These are phyloP conservation scores for Hypoxylon perforatum DNA, from an alignment of 495 filamentous ascomycete species.

Conservation along the genomic window DNA sequence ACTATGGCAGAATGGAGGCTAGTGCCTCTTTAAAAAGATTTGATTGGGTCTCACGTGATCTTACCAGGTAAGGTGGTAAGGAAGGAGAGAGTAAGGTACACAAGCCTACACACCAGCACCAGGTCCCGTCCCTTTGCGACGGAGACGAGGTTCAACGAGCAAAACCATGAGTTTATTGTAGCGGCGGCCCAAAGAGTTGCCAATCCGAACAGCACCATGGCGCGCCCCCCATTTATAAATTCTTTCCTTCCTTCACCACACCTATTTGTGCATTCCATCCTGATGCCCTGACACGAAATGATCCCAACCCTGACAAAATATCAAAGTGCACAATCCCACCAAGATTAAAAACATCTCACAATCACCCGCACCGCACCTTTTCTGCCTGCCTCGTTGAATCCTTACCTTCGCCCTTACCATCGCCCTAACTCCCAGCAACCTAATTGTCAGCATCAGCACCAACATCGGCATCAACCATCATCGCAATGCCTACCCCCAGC, in stretches of 20 bases:
- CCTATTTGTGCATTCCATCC: conserved; percentile 25
- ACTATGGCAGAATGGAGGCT: no score
- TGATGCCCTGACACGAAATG: background rate
- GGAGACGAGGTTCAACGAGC: background rate
- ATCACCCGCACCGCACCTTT: no score
- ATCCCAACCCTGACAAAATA: background rate
- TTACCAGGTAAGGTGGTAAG: background rate
- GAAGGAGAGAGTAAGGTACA: background rate
- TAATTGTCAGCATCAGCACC: conserved; percentile 15
- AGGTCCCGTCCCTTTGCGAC: background rate
- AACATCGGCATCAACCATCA: conserved; percentile 34
- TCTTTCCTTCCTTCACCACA: conserved; percentile 3
- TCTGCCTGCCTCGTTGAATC: no score
- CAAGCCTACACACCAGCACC: background rate
- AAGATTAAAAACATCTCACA: no score
- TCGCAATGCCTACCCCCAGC: conserved; percentile 52
- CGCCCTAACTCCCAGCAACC: conserved; percentile 18
- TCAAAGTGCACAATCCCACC: background rate
- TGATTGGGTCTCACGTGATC: conserved; percentile 1
- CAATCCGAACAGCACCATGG: background rate
- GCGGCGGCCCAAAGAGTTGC: conserved; percentile 1
- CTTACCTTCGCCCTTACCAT: conserved; percentile 8
- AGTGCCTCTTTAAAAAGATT: background rate
- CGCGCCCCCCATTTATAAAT: background rate
- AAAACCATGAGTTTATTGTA: background rate